Evolutionary conservation across 2,329 filamentous ascomycete species (phyloP), one percentile per base, ranked within the genome.

Genomic region (Bipolaris cookei): DNA sequence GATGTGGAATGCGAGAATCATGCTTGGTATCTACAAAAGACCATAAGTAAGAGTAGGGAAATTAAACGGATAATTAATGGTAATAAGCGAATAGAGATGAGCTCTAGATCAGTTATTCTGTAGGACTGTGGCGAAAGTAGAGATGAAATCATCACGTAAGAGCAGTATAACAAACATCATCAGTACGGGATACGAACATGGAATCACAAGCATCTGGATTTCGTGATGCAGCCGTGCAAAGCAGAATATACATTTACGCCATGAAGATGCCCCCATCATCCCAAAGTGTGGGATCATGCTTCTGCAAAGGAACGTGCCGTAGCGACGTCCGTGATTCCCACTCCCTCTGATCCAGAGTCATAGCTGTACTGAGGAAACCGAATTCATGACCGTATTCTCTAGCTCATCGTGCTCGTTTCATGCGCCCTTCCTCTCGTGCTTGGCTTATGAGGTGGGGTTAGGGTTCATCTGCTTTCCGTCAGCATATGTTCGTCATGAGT

Each of bases 391-490:
- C 67, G 57, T 66, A 66, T 58, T 68, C 64, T 69, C 67, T 70
- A 72, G 68, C 67, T 63, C 66, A 67, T 71, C 62, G 66, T 68
- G 66, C 65, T 69, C 67, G 60, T 69, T 65, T 71, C 65, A 53
- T 62, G 63, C 58, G 58, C 65, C 63, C 63, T 64, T 43, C 56
- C 62, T 52, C 44, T 53, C 61, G 49, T 52, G 53, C 58, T 59
- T 66, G 67, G 68, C 63, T 73, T 90, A 91, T 73, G 87, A 78
- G 78, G 86, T 87, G 76, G 90, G 90, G 86, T 92, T 92, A 80
- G 90, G 89, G 88, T 93, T 93, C 90, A 93, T 93, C 90, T 90
- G 47, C 4, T 14, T 54, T 28, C 21, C 10, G 52, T 69, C 61
- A 67, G 62, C 51, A 51, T 51, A 48, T 47, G 30, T 14, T 32